Base-by-base conservation (phyloP, 345 rosid species). In the Chamaenerion angustifolium region DNA sequence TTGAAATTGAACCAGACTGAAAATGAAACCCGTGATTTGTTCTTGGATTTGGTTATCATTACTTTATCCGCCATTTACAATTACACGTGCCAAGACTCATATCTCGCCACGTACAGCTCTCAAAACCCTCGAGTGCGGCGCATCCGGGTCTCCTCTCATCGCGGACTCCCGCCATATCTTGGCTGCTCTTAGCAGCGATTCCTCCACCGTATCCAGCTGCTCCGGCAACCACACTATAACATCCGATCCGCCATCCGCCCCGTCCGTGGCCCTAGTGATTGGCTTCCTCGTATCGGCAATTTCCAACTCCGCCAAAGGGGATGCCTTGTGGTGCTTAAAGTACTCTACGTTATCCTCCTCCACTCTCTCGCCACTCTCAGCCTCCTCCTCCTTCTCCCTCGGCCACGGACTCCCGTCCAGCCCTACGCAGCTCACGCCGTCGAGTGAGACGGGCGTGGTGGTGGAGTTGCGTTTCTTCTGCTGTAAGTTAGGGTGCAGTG, bases 201-300 rank as follows among this genome's bases (percentile, higher is more conserved):
- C 90, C 66, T 89, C 97, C 11, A 89, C 90, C 43, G 88, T 75
- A 37, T 80, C 95, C 1, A 80, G 64, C 78, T 85, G 94, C 66
- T 83, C 97, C 42, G 90, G 82, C 0, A 52, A 49, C 90, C 95
- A 85, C 44, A 79, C 78, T 3, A 74, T 61, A 50, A 62, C 73
- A 15, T 63, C 78, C 3, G 15, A 58, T 0, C 41, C 49, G 13
- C 16, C 65, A 6, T 62, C 78, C 0, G 68, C 73, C 21, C 84
- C 82, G 19, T 77, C 93, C 0, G 90, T 78, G 0, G 85, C 95
- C 63, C 75, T 72, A 0, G 82, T 77, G 11, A 89, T 72, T 0
- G 94, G 94, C 71, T 78, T 89, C 52, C 97, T 61, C 1, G 88
- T 79, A 63, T 89, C 97, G 1, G 70, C 85, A 4, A 80, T 31